Evolutionary conservation across 2,329 filamentous ascomycete genomes (phyloP).

Genomic region (Alternaria sp.): DNA sequence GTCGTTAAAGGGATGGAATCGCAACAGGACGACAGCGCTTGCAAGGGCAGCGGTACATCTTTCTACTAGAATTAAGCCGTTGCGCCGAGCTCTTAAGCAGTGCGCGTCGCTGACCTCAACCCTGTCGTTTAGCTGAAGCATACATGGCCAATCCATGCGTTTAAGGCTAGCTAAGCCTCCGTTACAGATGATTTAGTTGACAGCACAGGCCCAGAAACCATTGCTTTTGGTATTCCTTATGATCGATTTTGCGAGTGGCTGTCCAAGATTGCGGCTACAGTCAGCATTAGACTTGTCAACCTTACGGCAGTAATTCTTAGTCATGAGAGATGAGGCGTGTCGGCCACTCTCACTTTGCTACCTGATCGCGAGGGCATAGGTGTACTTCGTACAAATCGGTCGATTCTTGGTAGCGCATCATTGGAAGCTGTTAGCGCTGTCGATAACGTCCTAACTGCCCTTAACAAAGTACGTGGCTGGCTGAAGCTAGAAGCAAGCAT

Average conservation of each 20-base stretch:
- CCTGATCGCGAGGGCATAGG: neutral
- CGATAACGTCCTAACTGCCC: neutral
- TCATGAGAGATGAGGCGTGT: neutral
- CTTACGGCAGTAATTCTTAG: neutral
- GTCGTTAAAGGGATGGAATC: neutral
- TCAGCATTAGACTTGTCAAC: neutral
- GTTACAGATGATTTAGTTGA: neutral
- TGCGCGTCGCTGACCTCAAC: neutral
- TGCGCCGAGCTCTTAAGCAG: neutral
- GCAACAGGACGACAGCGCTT: neutral
- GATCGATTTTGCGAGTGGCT: neutral
- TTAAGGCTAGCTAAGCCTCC: slow-evolving; percentile 1
- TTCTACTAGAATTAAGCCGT: neutral
- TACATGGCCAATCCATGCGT: neutral
- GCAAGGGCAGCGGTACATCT: neutral
- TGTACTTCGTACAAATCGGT: neutral
- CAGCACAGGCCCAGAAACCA: neutral
- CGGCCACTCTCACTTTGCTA: neutral
- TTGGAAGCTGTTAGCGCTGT: neutral
- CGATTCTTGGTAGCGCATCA: neutral
- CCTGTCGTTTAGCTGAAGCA: neutral
- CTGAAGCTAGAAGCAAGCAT: neutral
- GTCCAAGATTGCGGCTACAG: neutral
- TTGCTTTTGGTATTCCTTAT: neutral
- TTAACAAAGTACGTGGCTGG: neutral